Base-by-base conservation (phyloP, 306 rosid genomes). In the Inga leiocalycina region DNA sequence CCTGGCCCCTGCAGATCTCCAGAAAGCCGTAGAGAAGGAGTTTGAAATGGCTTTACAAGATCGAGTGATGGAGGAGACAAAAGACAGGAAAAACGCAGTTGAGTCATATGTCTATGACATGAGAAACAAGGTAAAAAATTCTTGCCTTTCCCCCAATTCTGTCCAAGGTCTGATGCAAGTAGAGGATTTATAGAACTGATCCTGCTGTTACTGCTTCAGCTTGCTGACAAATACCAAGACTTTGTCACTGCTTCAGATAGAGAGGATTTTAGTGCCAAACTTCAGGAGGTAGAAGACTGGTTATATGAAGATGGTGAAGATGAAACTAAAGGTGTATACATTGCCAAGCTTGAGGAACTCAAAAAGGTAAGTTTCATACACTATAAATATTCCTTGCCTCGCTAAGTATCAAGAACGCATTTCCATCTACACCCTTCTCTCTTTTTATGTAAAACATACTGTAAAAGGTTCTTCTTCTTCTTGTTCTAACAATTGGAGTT, bases 1-100 rank as follows among this genome's bases (percentile, higher is more conserved):
- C 49, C 68, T 94, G 93, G 59, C 13, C 17, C 72, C 86, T 65
- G 82, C 43, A 17, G 98, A 94, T 83, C 80, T 96, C 80, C 95
- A 96, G 67, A 94, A 92, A 81, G 98, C 99, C 24, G 76, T 90
- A 65, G 99, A 96, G 71, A 94, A 86, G 79, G 99, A 96, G 87
- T 96, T 89, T 84, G 99, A 96, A 87, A 94, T 96, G 99, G 98
- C 99, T 81, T 86, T 96, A 84, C 98, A 96, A 87, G 99, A 96
- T 79, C 93, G 97, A 27, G 97, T 96, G 32, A 94, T 94, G 97
- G 99, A 96, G 81, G 99, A 96, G 85, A 96, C 98, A 3, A 96
- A 96, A 56, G 98, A 96, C 90, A 94, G 85, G 93, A 96, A 96
- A 86, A 96, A 94, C 76, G 98, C 97, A 10, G 99, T 96, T 2